Base-by-base conservation (phyloP, 805 yeast species). In the Metschnikowia henanensis region DNA sequence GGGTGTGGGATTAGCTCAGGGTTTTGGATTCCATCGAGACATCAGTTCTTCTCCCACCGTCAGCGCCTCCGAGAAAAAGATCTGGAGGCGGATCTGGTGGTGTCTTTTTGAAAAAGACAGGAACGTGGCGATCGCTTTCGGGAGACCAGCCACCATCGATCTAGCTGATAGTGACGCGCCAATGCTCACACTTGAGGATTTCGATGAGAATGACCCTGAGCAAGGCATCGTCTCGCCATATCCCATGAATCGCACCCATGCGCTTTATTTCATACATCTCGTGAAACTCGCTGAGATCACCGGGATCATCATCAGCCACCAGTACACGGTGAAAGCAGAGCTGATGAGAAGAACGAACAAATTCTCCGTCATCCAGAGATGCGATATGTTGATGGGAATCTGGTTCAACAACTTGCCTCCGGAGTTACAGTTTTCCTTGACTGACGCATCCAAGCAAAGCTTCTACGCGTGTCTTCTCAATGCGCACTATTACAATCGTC, bases 1-100 rank as follows among this genome's bases (percentile, higher is more conserved):
- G 9, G 91, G 89, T 0, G 70, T 84, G 26, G 76, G 82, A 9
- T 68, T 82, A 38, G 91, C 91, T 2, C 90, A 84, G 58, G 85
- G 87, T 10, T 75, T 80, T 56, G 95, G 95, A 1, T 68, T 87
- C 52, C 94, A 87, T 60, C 71, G 87, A 50, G 78, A 72, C 48
- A 72, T 77, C 31, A 64, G 68, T 17, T 61, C 58, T 21, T 62
- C 76, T 37, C 61, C 75, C 22, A 60, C 59, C 15, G 58, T 71
- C 17, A 72, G 77, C 37, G 55, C 64, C 20, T 43, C 61, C 37
- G 67, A 70, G 34, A 67, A 66, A 53, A 77, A 77, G 47, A 58
- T 81, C 30, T 80, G 84, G 75, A 75, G 83, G 51, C 68, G 90
- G 33, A 70, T 84, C 12, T 87, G 90, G 88, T 87, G 95, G 95